Evolutionary conservation across 2,329 filamentous ascomycete species (phyloP).

Genomic region (Cadophora gregata): DNA sequence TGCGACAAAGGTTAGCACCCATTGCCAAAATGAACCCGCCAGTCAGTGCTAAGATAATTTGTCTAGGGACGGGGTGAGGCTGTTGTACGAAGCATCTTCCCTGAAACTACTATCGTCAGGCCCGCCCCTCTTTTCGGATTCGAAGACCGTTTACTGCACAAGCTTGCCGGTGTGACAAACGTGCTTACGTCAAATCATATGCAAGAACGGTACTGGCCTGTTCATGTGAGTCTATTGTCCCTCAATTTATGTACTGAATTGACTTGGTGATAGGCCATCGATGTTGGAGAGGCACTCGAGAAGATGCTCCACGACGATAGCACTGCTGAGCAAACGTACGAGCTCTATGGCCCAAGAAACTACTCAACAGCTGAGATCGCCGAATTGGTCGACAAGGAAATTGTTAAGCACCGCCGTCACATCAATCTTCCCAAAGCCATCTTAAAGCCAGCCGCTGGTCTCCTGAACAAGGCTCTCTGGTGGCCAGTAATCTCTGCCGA

Average conservation of each 20-base stretch:
- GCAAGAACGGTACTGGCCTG: conserved; percentile 88
- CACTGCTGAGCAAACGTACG: conserved; percentile 88
- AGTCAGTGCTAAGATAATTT: conserved; percentile 21
- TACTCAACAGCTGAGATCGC: conserved; percentile 90
- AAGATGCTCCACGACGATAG: conserved; percentile 88
- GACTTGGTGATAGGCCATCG: conserved; percentile 67
- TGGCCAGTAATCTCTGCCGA: conserved; percentile 85
- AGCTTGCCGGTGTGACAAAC: conserved; percentile 80
- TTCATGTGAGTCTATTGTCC: conserved; percentile 68
- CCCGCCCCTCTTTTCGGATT: conserved; percentile 94
- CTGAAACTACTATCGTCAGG: conserved; percentile 95
- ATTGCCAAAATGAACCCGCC: neutral
- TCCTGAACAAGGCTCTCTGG: conserved; percentile 86
- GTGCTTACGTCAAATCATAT: conserved; percentile 91
- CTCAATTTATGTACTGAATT: neutral
- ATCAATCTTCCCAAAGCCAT: conserved; percentile 87
- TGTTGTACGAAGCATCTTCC: conserved; percentile 86
- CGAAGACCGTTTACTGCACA: conserved; percentile 90
- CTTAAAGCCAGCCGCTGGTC: conserved; percentile 74
- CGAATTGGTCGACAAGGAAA: conserved; percentile 88
- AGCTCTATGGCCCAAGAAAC: conserved; percentile 91
- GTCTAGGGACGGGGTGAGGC: conserved; percentile 79
- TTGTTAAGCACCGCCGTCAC: conserved; percentile 86
- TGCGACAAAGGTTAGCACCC: conserved; percentile 75
- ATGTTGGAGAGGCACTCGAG: conserved; percentile 89